These are phyloP conservation scores for Xylariaceae sp. DNA, from an alignment of 2,329 filamentous ascomycete genomes.

Conservation along the genomic window DNA sequence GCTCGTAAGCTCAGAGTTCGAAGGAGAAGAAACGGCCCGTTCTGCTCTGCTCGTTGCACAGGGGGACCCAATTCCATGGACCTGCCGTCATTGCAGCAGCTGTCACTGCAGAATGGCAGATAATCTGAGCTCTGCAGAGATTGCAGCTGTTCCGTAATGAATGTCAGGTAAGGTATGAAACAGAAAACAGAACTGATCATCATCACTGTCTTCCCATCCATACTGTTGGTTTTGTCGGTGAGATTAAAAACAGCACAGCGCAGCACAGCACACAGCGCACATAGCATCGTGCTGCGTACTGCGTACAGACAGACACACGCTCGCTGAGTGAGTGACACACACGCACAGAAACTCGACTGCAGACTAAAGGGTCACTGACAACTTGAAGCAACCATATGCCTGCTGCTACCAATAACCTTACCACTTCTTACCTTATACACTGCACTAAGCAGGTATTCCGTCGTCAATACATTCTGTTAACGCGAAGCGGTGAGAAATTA, in stretches of 20 bases:
- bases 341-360: slow-evolving; percentile 3
- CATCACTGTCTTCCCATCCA: neutral
- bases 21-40: neutral
- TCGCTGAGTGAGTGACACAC: slow-evolving; percentile 7
- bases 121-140: neutral
- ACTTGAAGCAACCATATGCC: neutral
- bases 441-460: neutral
- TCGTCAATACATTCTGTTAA: neutral
- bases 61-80: slow-evolving; percentile 1
- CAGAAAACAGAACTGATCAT: neutral
- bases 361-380: slow-evolving; percentile 5
- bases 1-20: neutral
- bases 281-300: too few species aligned
- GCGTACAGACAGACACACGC: too few species aligned
- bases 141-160: neutral
- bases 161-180: too few species aligned
- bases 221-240: neutral
- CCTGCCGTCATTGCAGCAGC: neutral
- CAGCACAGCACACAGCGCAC: neutral
- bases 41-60: neutral
- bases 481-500: neutral
- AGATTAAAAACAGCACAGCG: neutral
- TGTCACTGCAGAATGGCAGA: neutral
- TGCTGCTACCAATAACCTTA: neutral
- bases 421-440: neutral